Conservation (phyloP, 495 filamentous ascomycete species). For the Staphylotrichum tortipilum region DNA sequence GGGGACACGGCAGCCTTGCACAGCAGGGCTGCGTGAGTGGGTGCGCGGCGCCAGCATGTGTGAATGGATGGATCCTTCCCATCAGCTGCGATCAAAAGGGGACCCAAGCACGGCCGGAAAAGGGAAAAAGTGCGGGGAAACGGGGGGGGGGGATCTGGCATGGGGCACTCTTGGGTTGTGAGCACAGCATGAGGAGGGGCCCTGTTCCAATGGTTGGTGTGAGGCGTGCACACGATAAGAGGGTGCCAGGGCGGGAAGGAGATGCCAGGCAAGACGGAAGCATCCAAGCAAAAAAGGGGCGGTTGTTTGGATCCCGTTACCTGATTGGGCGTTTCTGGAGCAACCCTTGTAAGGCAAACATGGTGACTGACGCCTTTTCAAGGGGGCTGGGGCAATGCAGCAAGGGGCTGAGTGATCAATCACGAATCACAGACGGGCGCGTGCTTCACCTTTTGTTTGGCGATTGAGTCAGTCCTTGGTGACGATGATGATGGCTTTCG, state of each 20-base stretch:
- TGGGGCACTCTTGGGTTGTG: neutral
- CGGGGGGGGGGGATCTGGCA: neutral
- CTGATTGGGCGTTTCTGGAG: constrained; percentile 18
- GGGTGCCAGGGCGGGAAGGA: neutral
- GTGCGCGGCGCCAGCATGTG: too few relatives aligned
- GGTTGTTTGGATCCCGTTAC: constrained; percentile 7
- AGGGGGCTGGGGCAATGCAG: neutral
- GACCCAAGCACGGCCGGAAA: neutral
- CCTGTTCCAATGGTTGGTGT: neutral
- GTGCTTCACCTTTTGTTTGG: too few relatives aligned
- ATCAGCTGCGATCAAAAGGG: neutral
- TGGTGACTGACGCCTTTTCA: neutral
- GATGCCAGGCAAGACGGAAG: neutral
- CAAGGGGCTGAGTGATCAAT: too few relatives aligned
- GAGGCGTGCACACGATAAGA: too few relatives aligned
- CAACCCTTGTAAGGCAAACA: constrained; percentile 6
- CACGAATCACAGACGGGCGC: neutral
- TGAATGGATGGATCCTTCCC: neutral
- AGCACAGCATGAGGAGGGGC: neutral
- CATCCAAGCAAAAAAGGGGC: constrained; percentile 5
- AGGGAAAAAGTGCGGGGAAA: constrained; percentile 5
- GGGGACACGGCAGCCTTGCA: too few relatives aligned
- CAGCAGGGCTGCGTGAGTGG: too few relatives aligned
- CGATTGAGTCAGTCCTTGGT: neutral
- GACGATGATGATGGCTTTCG: too few relatives aligned